Base-by-base conservation (phyloP, 2,329 filamentous ascomycete species). In the Fusarium robinianum region DNA sequence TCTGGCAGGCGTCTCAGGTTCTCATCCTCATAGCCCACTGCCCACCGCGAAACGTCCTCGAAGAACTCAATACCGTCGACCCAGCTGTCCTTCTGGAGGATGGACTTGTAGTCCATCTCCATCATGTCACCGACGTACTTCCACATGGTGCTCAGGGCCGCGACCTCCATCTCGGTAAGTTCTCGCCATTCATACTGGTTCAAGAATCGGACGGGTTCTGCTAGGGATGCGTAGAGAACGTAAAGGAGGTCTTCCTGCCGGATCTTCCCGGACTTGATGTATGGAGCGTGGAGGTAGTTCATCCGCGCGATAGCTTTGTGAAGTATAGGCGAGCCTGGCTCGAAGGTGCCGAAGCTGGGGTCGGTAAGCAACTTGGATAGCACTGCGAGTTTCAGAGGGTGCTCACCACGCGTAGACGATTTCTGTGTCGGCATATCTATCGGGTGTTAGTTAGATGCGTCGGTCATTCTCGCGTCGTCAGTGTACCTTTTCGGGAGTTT, bases 121-220 rank as follows among this genome's bases (percentile, higher is more conserved):
- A 90, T 85, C 38, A 80, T 79, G 55, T 89, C 83, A 10, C 86
- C 87, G 11, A 88, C 68, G 38, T 75, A 74, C 65, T 87, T 87
- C 86, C 85, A 90, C 58, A 87, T 81, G 1, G 80, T 82, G 11
- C 79, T 83, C 19, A 85, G 66, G 1, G 85, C 86, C 49, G 84
- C 87, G 8, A 72, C 64, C 65, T 91, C 88, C 66, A 90, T 73
- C 1, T 84, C 79, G 11, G 77, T 84, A 15, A 88, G 64, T 5
- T 69, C 25, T 2, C 88, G 78, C 87, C 87, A 92, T 62, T 92
- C 88, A 57, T 82, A 87, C 5, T 69, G 69, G 5, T 74, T 63
- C 21, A 87, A 76, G 73, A 85, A 90, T 10, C 76, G 72, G 19
- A 79, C 65, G 1, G 87, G 85, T 61, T 90, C 83, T 1, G 77